phyloP scores from a whole-genome alignment of 208 protist species.

The Leishmania gerbilli region DNA sequence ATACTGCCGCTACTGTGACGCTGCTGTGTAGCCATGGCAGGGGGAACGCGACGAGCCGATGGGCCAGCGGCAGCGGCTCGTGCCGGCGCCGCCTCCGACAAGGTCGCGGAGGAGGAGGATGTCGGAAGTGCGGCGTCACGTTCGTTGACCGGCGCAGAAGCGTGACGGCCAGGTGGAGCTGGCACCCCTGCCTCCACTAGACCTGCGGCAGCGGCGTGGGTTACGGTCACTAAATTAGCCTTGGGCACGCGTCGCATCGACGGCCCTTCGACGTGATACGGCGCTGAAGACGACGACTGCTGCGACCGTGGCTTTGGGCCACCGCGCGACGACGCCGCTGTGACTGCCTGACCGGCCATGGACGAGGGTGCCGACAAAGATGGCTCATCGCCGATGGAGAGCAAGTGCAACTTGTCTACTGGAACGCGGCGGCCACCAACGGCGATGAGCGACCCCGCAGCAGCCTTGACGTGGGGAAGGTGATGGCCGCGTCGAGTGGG shows the following conservation, averaged over 20 bases:
- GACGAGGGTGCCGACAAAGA: not conserved
- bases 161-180: not conserved
- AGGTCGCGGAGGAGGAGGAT: constrained; percentile 1
- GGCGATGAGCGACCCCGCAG: constrained; percentile 59
- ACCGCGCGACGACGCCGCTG: not conserved
- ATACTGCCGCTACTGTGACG: not conserved
- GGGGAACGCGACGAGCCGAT: constrained; percentile 26
- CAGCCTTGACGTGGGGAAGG: constrained; percentile 38
- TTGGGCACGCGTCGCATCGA: constrained; percentile 50
- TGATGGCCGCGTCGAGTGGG: constrained; percentile 24
- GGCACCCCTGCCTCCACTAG: not conserved
- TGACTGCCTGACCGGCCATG: not conserved
- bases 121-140: not conserved
- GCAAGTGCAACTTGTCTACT: constrained; percentile 73
- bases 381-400: constrained; percentile 35
- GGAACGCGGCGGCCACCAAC: constrained; percentile 80
- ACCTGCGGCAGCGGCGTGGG: constrained; percentile 3
- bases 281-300: not conserved
- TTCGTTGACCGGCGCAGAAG: not conserved
- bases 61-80: constrained; percentile 16
- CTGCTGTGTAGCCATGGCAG: constrained; percentile 14
- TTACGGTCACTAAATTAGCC: constrained; percentile 25
- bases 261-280: constrained; percentile 34
- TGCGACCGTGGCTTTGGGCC: not conserved
- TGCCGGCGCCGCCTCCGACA: constrained; percentile 5